Evolutionary conservation across 2,329 filamentous ascomycete genomes (phyloP).

Genomic region (Knoxdaviesia capensis): DNA sequence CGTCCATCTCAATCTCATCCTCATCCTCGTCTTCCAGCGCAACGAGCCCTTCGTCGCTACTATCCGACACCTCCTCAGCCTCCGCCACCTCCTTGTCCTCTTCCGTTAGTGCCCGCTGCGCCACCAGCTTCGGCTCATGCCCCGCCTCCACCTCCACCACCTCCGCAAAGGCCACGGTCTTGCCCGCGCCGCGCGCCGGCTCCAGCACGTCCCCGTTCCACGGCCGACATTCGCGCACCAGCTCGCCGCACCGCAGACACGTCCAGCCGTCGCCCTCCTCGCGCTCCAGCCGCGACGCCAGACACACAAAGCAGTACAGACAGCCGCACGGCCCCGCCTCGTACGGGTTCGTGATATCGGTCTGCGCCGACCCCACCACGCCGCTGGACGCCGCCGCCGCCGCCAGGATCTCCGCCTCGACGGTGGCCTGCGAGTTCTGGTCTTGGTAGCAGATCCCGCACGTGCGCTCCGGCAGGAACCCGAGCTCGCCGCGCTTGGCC

Average conservation of each 20-base stretch:
- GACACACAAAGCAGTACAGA: conserved; percentile 88
- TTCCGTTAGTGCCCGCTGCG: background rate
- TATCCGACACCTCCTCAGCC: background rate
- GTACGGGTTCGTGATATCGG: conserved; percentile 92
- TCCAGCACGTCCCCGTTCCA: conserved; percentile 83
- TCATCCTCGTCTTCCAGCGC: conserved; percentile 1
- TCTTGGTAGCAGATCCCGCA: conserved; percentile 96
- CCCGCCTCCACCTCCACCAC: conserved; percentile 17
- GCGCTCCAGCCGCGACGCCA: conserved; percentile 74
- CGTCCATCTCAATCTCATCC: background rate
- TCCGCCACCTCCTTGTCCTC: background rate
- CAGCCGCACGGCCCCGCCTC: conserved; percentile 77
- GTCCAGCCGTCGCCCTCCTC: conserved; percentile 91
- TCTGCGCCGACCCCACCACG: conserved; percentile 71
- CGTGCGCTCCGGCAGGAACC: conserved; percentile 77
- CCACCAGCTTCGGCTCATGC: background rate
- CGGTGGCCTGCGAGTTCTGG: conserved; percentile 52
- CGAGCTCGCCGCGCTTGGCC: conserved; percentile 48
- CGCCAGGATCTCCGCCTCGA: conserved; percentile 58
- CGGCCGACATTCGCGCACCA: conserved; percentile 68
- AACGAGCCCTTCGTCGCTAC: background rate
- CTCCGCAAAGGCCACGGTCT: conserved; percentile 43
- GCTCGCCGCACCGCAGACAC: conserved; percentile 71
- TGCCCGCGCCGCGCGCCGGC: conserved; percentile 22
- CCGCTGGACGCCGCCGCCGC: conserved; percentile 51